Evolutionary conservation across 1,139 yeast species (phyloP), one percentile per base, ranked within the genome.

Genomic region (Diutina ranongensis): DNA sequence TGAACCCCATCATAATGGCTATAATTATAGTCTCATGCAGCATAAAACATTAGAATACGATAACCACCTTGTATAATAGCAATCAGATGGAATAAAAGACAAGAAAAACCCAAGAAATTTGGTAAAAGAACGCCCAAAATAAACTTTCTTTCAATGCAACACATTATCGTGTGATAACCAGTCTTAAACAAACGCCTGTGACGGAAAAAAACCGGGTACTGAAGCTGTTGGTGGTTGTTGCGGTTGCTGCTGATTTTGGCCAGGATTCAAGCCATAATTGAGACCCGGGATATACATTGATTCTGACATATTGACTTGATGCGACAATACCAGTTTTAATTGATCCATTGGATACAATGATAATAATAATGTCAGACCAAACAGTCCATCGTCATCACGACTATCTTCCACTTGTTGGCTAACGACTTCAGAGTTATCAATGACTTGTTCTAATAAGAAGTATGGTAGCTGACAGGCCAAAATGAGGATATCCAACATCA

Each of bases 381-480:
- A 13, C 13, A n/a, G 16, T 4, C 42, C 42, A 12, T 38, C 42
- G 20, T 25, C 42, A 7, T 38, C 42, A 4, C 16, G n/a, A 12
- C 13, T 18, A 15, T 25, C 28, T 20, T 21, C 32, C 3, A 12
- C 13, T 10, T 10, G 32, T 15, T 19, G 10, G 7, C 13, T 15
- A 3, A 34, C 20, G 5, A 68, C 57, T 18, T 56, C 57, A 13
- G 65, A 58, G 44, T 64, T 70, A 45, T 65, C 64, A 4, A 57
- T 52, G 22, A 57, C 61, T 46, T 68, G 65, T 59, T 59, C 59
- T 19, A 70, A 48, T 45, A 59, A 57, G 50, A 65, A 72, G 48
- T 54, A 60, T 1, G 65, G 49, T 45, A 66, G 49, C 49, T 68
- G 74, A 9, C 58, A 36, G 8, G 53, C 49, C 35, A 64, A 57